Conservation (phyloP, 495 filamentous ascomycete species). For the Xylaria grammica region DNA sequence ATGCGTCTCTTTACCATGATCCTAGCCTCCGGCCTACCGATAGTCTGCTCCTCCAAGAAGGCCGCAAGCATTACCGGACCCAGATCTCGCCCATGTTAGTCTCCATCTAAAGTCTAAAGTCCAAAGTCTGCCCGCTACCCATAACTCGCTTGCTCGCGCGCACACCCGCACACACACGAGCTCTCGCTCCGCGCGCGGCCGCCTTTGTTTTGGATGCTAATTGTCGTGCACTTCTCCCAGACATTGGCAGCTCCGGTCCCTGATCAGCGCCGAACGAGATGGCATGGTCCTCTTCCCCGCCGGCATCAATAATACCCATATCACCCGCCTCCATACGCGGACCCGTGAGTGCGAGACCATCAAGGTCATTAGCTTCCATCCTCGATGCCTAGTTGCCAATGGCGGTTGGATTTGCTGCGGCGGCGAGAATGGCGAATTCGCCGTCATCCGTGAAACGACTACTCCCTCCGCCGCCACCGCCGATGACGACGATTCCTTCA, state of each 20-base stretch:
- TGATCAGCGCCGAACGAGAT: slow-evolving; percentile 78
- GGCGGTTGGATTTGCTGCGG: slow-evolving; percentile 90
- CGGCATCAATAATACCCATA: slow-evolving; percentile 60
- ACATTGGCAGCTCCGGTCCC: slow-evolving; percentile 90
- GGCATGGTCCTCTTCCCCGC: slow-evolving; percentile 83
- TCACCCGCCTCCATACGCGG: slow-evolving; percentile 74
- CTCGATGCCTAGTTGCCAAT: slow-evolving; percentile 80
- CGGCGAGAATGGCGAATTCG: slow-evolving; percentile 84
- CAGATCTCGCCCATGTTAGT: slow-evolving; percentile 76
- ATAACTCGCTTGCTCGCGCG: background rate
- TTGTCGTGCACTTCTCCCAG: slow-evolving; percentile 48
- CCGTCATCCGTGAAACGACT: slow-evolving; percentile 63
- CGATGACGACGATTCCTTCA: slow-evolving; percentile 15
- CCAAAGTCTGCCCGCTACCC: slow-evolving; percentile 16
- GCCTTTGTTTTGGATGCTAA: slow-evolving; percentile 13
- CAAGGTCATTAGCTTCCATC: slow-evolving; percentile 78
- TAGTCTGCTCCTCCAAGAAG: slow-evolving; percentile 64
- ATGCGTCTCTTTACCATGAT: background rate
- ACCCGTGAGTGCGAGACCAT: slow-evolving; percentile 76
- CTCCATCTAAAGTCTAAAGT: no score
- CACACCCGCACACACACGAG: background rate
- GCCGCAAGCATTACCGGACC: slow-evolving; percentile 76
- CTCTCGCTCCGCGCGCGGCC: slow-evolving; percentile 22
- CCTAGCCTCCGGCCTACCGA: slow-evolving; percentile 53
- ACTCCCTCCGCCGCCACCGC: slow-evolving; percentile 21